These are phyloP conservation scores for Piromyces finnis DNA, from an alignment of 192 early-diverging fungal species.

Conservation along the genomic window DNA sequence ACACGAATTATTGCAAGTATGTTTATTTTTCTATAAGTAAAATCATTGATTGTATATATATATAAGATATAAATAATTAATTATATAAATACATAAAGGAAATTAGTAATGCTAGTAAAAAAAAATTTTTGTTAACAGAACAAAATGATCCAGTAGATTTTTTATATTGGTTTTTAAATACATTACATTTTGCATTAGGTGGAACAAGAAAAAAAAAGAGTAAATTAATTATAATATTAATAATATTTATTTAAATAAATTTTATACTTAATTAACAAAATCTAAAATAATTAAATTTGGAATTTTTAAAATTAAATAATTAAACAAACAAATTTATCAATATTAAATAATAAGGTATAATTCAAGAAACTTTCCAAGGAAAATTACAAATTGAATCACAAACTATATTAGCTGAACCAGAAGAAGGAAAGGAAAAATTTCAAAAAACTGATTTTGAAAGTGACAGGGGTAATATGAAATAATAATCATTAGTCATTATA, in stretches of 20 bases:
- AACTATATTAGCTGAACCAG: slow-evolving; percentile 21
- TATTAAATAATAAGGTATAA: slow-evolving; percentile 12
- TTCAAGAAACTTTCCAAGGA: slow-evolving; percentile 75
- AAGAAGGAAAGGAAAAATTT: slow-evolving; percentile 8
- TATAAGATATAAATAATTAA: background rate
- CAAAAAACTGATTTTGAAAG: slow-evolving; percentile 1
- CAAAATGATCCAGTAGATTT: slow-evolving; percentile 78
- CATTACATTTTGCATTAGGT: slow-evolving; percentile 67
- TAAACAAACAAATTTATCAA: background rate
- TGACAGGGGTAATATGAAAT: slow-evolving; percentile 7
- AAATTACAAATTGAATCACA: slow-evolving; percentile 59
- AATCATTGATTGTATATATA: too few species aligned
- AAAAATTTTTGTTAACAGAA: slow-evolving; percentile 55
- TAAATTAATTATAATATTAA: slow-evolving; percentile 13
- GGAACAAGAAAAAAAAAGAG: slow-evolving; percentile 53
- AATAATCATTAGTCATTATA: too few species aligned
- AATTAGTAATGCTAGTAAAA: slow-evolving; percentile 60
- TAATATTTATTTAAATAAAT: background rate
- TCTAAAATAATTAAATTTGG: too few species aligned
- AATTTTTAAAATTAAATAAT: background rate
- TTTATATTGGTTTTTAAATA: slow-evolving; percentile 81
- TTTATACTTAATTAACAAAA: too few species aligned
- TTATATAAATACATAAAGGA: slow-evolving; percentile 22
- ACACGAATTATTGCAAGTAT: slow-evolving; percentile 78
- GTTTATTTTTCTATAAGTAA: too few species aligned